A percentile compares a stretch with the other conserved stretches of the same genome.
These are phyloP conservation scores for Puccinia coronata DNA, from an alignment of 1,284 basidiomycete genomes.

Conservation along the genomic window DNA sequence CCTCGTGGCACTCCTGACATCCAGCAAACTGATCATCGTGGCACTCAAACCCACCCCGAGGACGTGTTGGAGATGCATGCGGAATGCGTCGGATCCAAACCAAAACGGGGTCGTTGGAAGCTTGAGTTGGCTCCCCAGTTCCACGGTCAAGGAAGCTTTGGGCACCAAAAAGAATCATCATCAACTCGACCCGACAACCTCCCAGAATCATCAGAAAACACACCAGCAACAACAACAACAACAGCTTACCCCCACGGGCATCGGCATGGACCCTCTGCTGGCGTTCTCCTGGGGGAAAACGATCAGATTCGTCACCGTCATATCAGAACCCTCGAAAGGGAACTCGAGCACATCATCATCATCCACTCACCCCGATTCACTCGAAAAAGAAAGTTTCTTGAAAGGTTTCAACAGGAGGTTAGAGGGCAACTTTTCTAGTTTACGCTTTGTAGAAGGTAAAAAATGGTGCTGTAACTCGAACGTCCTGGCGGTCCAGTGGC, in stretches of 20 bases:
- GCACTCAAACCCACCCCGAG: slow-evolving; percentile 86
- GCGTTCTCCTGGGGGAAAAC: slow-evolving; percentile 43
- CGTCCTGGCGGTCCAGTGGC: slow-evolving; percentile 62
- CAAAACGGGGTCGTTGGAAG: slow-evolving; percentile 28
- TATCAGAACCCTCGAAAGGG: slow-evolving; percentile 24
- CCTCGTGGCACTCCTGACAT: slow-evolving; percentile 82
- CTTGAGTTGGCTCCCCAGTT: slow-evolving; percentile 46
- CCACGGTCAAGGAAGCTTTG: slow-evolving; percentile 25
- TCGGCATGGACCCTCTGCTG: slow-evolving; percentile 43
- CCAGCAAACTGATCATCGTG: slow-evolving; percentile 86
- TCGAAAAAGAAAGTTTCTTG: slow-evolving; percentile 32
- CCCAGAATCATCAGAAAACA: not conserved
- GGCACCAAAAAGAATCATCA: not conserved
- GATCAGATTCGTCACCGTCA: slow-evolving; percentile 37
- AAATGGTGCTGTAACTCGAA: slow-evolving; percentile 57
- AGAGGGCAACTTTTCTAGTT: slow-evolving; percentile 49
- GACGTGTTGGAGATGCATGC: slow-evolving; percentile 79
- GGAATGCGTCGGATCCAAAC: slow-evolving; percentile 13
- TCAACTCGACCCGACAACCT: not conserved
- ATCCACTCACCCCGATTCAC: not conserved
- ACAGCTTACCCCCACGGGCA: not conserved
- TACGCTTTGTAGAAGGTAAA: slow-evolving; percentile 58
- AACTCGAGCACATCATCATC: not conserved
- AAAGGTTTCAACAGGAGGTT: slow-evolving; percentile 51
- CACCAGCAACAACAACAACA: no score